Evolutionary conservation across 2,329 filamentous ascomycete genomes (phyloP), one percentile per base, ranked within the genome.

Genomic region (Stromatinia cepivora): DNA sequence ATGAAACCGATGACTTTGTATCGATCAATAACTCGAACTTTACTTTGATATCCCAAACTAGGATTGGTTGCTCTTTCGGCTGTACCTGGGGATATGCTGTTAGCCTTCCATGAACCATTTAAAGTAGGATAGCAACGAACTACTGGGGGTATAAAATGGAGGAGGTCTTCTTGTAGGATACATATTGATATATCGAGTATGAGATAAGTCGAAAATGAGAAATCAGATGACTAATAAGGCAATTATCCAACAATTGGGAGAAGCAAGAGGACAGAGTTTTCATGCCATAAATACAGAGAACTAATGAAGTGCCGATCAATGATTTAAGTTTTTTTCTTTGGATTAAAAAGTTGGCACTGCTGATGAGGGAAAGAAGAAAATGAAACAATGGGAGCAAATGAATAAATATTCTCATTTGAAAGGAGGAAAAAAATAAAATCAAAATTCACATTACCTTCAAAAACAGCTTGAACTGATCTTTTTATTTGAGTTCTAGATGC

Each of bases 1-100:
- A 99, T 99, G 84, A 99, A 99, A 56, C 95, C 95, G 69, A 99
- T 90, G 76, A 99, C 95, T 76, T 95, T 93, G 82, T 98, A 99
- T 74, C 92, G 91, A 80, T 98, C 94, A 71, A 91, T 90, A 70
- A 98, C 93, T 72, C 92, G 90, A 72, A 95, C 92, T 81, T 97
- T 97, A 79, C 87, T 88, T 78, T 88, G 87, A 78, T 90, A 91
- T 20, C 82, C 81, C 17, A 84, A 77, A 50, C 80, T 74, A 7
- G 72, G 79, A 56, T 81, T 81, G 63, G 77, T 77, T 67, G 83
- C 82, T 70, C 85, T 82, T 75, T 88, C 86, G 67, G 81, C 79
- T 46, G 84, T 81, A 79, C 88, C 86, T 88, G 78, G 70, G 52
- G 31, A 71, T 75, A 65, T 52, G 36, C 28, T 34, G 50, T 69